Percentiles rank a stretch among this genome's conserved stretches.
These are phyloP conservation scores for Thielaviopsis musarum DNA, from an alignment of 2,329 filamentous ascomycete genomes.

Conservation along the genomic window DNA sequence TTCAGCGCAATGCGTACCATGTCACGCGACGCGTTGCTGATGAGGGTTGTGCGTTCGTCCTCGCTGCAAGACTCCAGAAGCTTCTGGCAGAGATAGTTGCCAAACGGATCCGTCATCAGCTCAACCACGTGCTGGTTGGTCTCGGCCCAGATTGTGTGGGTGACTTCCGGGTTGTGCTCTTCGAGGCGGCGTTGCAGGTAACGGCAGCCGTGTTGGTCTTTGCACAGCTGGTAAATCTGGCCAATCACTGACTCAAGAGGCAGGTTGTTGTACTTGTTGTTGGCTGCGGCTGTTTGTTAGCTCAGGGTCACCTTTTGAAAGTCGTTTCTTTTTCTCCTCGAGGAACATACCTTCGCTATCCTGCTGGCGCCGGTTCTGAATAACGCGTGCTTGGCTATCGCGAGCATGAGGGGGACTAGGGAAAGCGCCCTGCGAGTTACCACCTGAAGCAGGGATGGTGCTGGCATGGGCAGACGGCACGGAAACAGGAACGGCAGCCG, in stretches of 20 bases:
- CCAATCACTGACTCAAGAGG: constrained; percentile 66
- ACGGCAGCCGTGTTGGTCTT: constrained; percentile 94
- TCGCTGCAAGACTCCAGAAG: constrained; percentile 89
- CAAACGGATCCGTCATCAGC: constrained; percentile 97
- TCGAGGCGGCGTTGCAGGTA: constrained; percentile 96
- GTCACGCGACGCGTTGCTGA: constrained; percentile 72
- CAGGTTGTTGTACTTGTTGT: constrained; percentile 70
- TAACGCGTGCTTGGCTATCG: constrained; percentile 61
- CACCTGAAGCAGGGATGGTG: neutral
- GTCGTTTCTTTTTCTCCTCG: neutral
- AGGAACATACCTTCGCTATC: constrained; percentile 47
- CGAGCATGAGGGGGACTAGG: constrained; percentile 32
- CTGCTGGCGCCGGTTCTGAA: constrained; percentile 57
- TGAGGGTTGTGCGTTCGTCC: constrained; percentile 82
- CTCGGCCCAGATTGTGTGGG: constrained; percentile 88
- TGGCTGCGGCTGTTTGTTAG: constrained; percentile 25
- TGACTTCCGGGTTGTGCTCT: constrained; percentile 64
- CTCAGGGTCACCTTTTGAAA: too few species aligned
- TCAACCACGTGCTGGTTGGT: constrained; percentile 89
- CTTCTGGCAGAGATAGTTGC: constrained; percentile 99
- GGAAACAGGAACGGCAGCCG: too few species aligned
- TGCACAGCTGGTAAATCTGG: constrained; percentile 80
- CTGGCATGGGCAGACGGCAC: neutral
- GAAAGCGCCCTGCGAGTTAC: constrained; percentile 4
- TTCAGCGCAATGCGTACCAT: constrained; percentile 91